Evolutionary conservation across 169 alveolate genomes (phyloP).

Genomic region (Babesia bovis): DNA sequence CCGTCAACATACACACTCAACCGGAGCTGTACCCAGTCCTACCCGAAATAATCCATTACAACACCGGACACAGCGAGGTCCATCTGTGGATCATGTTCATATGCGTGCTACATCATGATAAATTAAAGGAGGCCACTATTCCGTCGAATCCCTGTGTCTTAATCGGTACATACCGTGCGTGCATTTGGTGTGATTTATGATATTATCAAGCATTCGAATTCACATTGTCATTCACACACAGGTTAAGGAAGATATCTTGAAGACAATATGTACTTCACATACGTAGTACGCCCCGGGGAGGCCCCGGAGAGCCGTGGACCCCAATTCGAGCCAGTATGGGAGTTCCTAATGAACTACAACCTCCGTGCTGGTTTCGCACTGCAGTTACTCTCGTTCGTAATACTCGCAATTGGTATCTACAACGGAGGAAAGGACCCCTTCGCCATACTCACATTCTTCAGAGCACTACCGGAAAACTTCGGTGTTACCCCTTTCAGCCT

Average conservation of each 20-base stretch:
- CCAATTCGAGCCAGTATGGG: conserved; percentile 89
- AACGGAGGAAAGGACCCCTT: conserved; percentile 81
- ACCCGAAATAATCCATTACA: too few relatives aligned
- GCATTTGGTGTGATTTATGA: background rate
- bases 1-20: too few relatives aligned
- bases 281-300: conserved; percentile 92
- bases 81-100: too few relatives aligned
- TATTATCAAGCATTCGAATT: background rate
- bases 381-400: conserved; percentile 72
- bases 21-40: too few relatives aligned
- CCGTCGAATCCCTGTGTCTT: too few relatives aligned
- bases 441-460: conserved; percentile 78
- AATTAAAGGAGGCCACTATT: too few relatives aligned
- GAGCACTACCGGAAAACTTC: conserved; percentile 82
- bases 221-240: background rate
- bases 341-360: conserved; percentile 83
- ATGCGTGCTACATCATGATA: too few relatives aligned
- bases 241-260: conserved; percentile 3
- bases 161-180: too few relatives aligned
- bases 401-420: conserved; percentile 70
- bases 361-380: conserved; percentile 83
- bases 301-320: conserved; percentile 94
- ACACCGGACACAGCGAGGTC: too few relatives aligned
- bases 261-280: conserved; percentile 86
- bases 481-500: conserved; percentile 83